Evolutionary conservation across 192 early-diverging fungal genomes (phyloP).

Genomic region (Geranomyces michiganensis): DNA sequence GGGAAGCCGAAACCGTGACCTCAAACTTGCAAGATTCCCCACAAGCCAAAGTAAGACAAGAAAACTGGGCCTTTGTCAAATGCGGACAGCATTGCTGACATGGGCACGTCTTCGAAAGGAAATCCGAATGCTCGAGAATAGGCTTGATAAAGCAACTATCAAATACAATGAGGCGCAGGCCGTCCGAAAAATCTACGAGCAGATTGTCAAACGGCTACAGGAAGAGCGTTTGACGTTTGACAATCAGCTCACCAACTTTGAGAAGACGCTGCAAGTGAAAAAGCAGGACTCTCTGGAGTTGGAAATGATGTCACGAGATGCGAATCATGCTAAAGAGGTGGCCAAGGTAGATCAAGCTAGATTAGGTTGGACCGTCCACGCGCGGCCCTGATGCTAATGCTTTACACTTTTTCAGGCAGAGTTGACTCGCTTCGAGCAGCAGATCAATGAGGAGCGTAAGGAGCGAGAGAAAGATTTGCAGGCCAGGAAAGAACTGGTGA

Average conservation of each 20-base stretch:
- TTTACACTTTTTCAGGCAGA: slow-evolving; percentile 43
- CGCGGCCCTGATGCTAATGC: background rate
- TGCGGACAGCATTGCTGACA: background rate
- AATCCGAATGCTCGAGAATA: slow-evolving; percentile 62
- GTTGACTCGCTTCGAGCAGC: slow-evolving; percentile 58
- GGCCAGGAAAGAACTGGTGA: slow-evolving; percentile 56
- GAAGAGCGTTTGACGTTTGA: slow-evolving; percentile 66
- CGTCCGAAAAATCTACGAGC: slow-evolving; percentile 63
- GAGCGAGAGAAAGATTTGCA: slow-evolving; percentile 62
- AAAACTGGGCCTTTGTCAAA: background rate
- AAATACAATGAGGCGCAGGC: slow-evolving; percentile 71
- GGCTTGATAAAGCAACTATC: slow-evolving; percentile 65
- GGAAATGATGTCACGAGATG: slow-evolving; percentile 64
- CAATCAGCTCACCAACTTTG: slow-evolving; percentile 62
- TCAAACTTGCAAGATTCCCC: slow-evolving; percentile 51
- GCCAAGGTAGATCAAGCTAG: slow-evolving; percentile 44
- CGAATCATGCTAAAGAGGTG: slow-evolving; percentile 66
- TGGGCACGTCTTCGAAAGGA: slow-evolving; percentile 41
- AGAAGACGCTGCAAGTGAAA: slow-evolving; percentile 57
- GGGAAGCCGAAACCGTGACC: slow-evolving; percentile 51
- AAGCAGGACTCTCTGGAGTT: slow-evolving; percentile 60
- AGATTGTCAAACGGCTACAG: slow-evolving; percentile 61
- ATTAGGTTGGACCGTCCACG: background rate
- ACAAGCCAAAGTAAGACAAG: slow-evolving; percentile 51
- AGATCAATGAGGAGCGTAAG: slow-evolving; percentile 65